Conservation (phyloP, 208 protist species). For the Trypanosomatidae sp. region DNA sequence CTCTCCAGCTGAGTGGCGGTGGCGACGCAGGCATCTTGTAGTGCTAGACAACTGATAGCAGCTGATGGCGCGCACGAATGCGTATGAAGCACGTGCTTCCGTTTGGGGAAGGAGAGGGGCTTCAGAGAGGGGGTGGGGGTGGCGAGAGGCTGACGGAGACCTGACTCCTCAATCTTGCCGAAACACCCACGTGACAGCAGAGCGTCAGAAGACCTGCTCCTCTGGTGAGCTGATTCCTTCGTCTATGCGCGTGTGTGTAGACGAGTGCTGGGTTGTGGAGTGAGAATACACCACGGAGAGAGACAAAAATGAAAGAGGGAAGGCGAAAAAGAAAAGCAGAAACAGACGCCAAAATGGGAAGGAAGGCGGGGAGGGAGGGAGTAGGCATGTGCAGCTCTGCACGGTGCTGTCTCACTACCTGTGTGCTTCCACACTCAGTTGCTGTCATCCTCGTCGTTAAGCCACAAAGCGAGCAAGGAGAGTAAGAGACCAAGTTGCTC, state of each 20-base stretch:
- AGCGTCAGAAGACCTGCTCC: background rate
- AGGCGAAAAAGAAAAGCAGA: background rate
- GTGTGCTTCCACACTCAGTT: background rate
- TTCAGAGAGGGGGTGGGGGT: background rate
- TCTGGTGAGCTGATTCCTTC: background rate
- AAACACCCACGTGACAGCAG: background rate
- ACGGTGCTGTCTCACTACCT: background rate
- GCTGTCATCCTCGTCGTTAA: background rate
- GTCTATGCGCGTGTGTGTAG: background rate
- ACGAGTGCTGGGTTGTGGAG: background rate
- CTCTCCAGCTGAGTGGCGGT: constrained; percentile 22
- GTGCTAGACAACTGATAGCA: background rate
- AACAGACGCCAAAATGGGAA: background rate
- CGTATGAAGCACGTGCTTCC: background rate
- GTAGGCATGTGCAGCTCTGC: background rate
- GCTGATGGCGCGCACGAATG: background rate
- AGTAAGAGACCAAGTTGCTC: background rate
- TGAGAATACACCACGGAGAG: background rate
- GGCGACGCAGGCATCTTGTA: background rate
- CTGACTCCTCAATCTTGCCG: background rate
- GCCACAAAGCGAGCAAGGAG: background rate
- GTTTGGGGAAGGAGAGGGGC: background rate
- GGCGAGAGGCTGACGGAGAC: background rate
- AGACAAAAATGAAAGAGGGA: background rate
- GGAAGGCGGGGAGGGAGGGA: background rate